phyloP scores from a whole-genome alignment of 495 filamentous ascomycete genomes.

The Penicillium manginii region DNA sequence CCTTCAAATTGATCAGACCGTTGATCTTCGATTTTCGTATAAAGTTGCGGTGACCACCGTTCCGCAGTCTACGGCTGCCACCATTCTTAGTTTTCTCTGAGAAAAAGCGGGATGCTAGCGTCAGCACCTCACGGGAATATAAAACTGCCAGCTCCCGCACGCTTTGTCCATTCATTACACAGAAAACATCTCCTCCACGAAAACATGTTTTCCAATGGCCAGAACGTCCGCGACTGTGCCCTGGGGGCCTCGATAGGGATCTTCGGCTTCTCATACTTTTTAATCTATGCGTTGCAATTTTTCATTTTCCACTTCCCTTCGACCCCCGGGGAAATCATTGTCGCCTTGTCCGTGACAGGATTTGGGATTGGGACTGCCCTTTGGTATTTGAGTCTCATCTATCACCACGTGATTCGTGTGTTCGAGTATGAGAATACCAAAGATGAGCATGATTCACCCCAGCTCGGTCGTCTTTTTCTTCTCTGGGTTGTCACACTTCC shows the following conservation, averaged over 20 bases:
- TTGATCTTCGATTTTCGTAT: not conserved
- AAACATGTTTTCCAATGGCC: not conserved
- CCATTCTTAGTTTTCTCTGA: not conserved
- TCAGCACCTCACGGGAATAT: not conserved
- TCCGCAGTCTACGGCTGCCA: not conserved
- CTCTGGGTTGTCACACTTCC: conserved; percentile 7
- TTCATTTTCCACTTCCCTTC: conserved; percentile 18
- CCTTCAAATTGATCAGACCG: not conserved
- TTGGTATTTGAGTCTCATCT: not conserved
- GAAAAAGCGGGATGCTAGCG: not conserved
- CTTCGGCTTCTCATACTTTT: conserved; percentile 18
- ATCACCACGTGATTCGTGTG: not conserved
- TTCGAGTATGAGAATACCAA: not conserved
- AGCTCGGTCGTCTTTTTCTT: conserved; percentile 8
- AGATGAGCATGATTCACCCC: not conserved
- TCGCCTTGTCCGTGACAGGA: conserved; percentile 11
- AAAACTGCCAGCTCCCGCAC: not conserved
- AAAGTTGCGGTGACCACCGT: not conserved
- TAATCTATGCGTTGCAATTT: conserved; percentile 15
- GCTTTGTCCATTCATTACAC: not conserved
- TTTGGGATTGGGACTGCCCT: conserved; percentile 12
- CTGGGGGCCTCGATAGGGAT: conserved; percentile 6
- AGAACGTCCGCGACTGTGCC: conserved; percentile 13
- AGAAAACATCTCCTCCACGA: not conserved
- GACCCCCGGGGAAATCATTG: conserved; percentile 9